A percentile compares a stretch with the other conserved stretches of the same genome.
phyloP scores from a whole-genome alignment of 1,139 yeast species.

The Hanseniaspora gamundiae region DNA sequence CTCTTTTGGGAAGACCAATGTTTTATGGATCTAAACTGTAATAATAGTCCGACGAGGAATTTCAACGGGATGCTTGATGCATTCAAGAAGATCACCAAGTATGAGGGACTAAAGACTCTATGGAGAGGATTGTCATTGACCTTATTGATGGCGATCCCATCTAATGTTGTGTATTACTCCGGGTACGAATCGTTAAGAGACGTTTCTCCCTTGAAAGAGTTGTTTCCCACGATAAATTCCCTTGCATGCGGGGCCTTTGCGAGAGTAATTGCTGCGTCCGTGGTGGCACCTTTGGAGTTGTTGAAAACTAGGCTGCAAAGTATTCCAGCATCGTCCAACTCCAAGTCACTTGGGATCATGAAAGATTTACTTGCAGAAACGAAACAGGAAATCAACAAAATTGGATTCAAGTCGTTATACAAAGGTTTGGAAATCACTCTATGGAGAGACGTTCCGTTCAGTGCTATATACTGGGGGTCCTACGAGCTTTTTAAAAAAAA shows the following conservation, averaged over 20 bases:
- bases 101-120: slow-evolving; percentile 66
- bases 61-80: slow-evolving; percentile 62
- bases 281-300: slow-evolving; percentile 79
- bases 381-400: slow-evolving; percentile 35
- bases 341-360: slow-evolving; percentile 28
- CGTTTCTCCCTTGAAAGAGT: slow-evolving; percentile 44
- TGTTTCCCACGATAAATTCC: slow-evolving; percentile 48
- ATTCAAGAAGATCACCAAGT: slow-evolving; percentile 44
- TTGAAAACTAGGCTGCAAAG: slow-evolving; percentile 83
- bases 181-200: slow-evolving; percentile 85
- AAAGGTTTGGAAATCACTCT: slow-evolving; percentile 78
- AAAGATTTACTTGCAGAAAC: slow-evolving; percentile 46
- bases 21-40: slow-evolving; percentile 20
- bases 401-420: slow-evolving; percentile 61
- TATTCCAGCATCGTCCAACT: slow-evolving; percentile 41
- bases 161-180: slow-evolving; percentile 86
- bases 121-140: slow-evolving; percentile 89
- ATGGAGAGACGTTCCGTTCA: slow-evolving; percentile 96
- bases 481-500: slow-evolving; percentile 41
- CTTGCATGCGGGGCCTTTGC: slow-evolving; percentile 80
- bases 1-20: slow-evolving; percentile 29
- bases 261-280: slow-evolving; percentile 70
- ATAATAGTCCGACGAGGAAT: slow-evolving; percentile 15
- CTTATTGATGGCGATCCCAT: slow-evolving; percentile 79
- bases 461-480: slow-evolving; percentile 89